These are phyloP conservation scores for Clarireedia homoeocarpa DNA, from an alignment of 2,329 filamentous ascomycete genomes.

Conservation along the genomic window DNA sequence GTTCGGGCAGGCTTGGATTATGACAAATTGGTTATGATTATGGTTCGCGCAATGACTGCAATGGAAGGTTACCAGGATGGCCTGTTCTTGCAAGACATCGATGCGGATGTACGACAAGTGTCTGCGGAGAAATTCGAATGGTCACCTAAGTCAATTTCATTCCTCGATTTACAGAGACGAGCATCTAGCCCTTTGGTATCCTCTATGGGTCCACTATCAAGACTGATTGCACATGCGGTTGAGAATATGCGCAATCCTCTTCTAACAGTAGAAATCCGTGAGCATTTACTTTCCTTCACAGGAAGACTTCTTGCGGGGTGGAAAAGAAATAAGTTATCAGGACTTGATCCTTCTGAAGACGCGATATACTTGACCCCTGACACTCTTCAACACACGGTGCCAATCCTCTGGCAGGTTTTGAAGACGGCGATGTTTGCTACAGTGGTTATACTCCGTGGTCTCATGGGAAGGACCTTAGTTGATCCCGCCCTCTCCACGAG, in stretches of 20 bases:
- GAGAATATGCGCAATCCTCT: conserved; percentile 44
- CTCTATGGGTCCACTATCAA: conserved; percentile 54
- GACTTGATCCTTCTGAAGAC: conserved; percentile 56
- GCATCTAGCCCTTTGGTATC: conserved; percentile 49
- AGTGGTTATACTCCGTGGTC: conserved; percentile 52
- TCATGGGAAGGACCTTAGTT: conserved; percentile 49
- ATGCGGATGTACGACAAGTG: conserved; percentile 49
- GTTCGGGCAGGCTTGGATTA: conserved; percentile 48
- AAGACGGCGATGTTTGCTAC: conserved; percentile 57
- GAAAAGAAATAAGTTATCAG: conserved; percentile 61
- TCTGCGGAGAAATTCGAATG: conserved; percentile 48
- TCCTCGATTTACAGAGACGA: conserved; percentile 46
- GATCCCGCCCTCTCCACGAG: conserved; percentile 43
- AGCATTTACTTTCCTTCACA: conserved; percentile 44
- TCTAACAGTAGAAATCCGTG: conserved; percentile 36
- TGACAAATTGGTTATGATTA: conserved; percentile 48
- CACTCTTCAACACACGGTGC: conserved; percentile 49
- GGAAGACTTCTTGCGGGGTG: conserved; percentile 50
- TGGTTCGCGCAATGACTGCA: conserved; percentile 50
- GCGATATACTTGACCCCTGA: conserved; percentile 46
- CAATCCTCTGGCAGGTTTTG: conserved; percentile 56
- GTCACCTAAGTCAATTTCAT: conserved; percentile 49
- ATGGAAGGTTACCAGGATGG: conserved; percentile 55
- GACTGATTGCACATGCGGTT: conserved; percentile 53
- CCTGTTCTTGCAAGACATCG: conserved; percentile 55